phyloP scores from a whole-genome alignment of 208 protist genomes.

The Wallacemonas rigidus region DNA sequence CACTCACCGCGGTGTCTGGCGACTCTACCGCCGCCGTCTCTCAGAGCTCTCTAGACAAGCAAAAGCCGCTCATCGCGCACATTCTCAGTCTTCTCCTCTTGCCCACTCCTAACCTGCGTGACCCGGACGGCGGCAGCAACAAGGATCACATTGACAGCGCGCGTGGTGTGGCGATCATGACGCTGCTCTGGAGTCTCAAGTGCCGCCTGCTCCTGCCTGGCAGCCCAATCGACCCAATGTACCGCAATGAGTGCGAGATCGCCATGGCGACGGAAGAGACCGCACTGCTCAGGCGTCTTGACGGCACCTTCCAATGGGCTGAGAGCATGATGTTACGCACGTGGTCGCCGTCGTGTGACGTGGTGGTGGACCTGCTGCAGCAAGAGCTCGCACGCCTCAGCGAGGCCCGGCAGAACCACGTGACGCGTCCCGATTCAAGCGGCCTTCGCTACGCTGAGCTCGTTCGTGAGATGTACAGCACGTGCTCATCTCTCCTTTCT shows the following conservation, averaged over 20 bases:
- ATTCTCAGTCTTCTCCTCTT: constrained; percentile 9
- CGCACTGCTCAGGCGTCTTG: constrained; percentile 44
- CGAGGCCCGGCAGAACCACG: constrained; percentile 37
- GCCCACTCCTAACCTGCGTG: neutral
- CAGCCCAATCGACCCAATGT: constrained; percentile 85
- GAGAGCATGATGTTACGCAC: constrained; percentile 56
- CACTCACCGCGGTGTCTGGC: neutral
- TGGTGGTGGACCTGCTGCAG: constrained; percentile 39
- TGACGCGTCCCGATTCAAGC: constrained; percentile 59
- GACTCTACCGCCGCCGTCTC: constrained; percentile 14
- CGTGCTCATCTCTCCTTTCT: constrained; percentile 61
- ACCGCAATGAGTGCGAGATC: constrained; percentile 52
- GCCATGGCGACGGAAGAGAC: constrained; percentile 46
- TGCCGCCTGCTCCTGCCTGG: constrained; percentile 81
- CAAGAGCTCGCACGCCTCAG: constrained; percentile 39
- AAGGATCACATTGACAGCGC: neutral
- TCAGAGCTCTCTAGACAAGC: constrained; percentile 21
- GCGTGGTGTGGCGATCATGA: constrained; percentile 25
- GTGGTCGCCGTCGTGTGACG: constrained; percentile 32
- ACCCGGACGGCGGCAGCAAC: neutral
- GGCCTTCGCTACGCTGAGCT: constrained; percentile 80
- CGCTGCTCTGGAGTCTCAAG: constrained; percentile 66
- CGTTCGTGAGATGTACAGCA: constrained; percentile 62
- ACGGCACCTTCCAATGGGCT: constrained; percentile 65
- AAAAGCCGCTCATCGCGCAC: constrained; percentile 27